phyloP scores from a whole-genome alignment of 257 asterid genomes.

The Gardenia jasminoides region DNA sequence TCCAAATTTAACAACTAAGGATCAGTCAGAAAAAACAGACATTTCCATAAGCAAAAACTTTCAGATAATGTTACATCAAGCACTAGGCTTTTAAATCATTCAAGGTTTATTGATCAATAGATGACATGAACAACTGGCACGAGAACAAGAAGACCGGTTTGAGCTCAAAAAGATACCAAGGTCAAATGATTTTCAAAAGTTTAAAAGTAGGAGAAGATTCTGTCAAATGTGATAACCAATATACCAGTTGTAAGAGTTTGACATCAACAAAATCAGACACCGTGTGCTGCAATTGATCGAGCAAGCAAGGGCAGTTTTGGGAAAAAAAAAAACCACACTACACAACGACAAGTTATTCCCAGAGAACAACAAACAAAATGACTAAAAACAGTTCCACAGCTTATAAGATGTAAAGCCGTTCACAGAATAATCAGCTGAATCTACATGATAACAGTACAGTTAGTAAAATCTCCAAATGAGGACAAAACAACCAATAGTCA shows the following conservation, averaged over 20 bases:
- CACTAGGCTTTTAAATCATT: not conserved
- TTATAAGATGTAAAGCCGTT: not conserved
- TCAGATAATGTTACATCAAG: not conserved
- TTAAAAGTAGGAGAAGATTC: not conserved
- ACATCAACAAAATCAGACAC: not conserved
- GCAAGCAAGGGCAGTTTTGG: not conserved
- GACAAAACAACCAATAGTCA: too few relatives aligned
- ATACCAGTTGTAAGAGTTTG: not conserved
- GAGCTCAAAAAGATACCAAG: not conserved
- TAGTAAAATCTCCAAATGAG: not conserved
- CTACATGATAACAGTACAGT: not conserved
- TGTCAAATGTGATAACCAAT: not conserved
- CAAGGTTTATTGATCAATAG: not conserved
- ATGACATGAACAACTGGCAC: not conserved
- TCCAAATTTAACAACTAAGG: not conserved
- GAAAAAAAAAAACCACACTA: not conserved
- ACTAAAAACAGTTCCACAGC: not conserved
- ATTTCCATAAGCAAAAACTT: not conserved
- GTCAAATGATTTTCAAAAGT: not conserved
- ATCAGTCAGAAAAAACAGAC: not conserved
- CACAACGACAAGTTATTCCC: not conserved
- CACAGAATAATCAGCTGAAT: not conserved
- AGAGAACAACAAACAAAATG: not conserved
- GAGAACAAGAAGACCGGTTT: not conserved
- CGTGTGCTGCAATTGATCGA: not conserved